These are phyloP conservation scores for Botryotinia convoluta DNA, from an alignment of 2,329 filamentous ascomycete species.

Conservation along the genomic window DNA sequence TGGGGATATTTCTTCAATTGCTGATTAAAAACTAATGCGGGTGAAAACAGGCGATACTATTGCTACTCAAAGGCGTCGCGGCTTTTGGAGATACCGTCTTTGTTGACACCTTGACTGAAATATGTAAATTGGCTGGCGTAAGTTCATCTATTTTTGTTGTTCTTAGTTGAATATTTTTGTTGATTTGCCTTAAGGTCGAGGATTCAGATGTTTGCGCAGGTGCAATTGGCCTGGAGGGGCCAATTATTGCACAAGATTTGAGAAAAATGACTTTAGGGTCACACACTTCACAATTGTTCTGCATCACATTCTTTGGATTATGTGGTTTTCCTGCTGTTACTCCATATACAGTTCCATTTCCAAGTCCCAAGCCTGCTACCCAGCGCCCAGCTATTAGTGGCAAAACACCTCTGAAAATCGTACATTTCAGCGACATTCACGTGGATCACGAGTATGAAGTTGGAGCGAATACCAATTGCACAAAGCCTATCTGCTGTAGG, in stretches of 20 bases:
- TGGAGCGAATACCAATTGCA: slow-evolving; percentile 43
- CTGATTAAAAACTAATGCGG: not conserved
- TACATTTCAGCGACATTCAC: slow-evolving; percentile 46
- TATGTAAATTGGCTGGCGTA: slow-evolving; percentile 36
- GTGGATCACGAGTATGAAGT: slow-evolving; percentile 43
- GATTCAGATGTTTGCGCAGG: slow-evolving; percentile 44
- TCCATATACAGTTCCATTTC: slow-evolving; percentile 39
- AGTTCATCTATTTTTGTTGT: slow-evolving; percentile 23
- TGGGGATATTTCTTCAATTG: not conserved
- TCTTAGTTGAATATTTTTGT: not conserved
- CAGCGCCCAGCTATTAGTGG: slow-evolving; percentile 40
- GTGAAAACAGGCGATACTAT: slow-evolving; percentile 36
- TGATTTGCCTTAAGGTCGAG: slow-evolving; percentile 1
- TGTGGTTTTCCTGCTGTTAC: slow-evolving; percentile 39
- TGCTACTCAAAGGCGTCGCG: slow-evolving; percentile 46
- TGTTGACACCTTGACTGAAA: slow-evolving; percentile 39
- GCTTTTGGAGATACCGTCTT: slow-evolving; percentile 45
- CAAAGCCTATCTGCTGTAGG: slow-evolving; percentile 45
- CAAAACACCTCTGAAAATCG: slow-evolving; percentile 41
- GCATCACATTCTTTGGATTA: slow-evolving; percentile 50
- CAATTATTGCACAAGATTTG: slow-evolving; percentile 51
- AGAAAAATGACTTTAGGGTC: slow-evolving; percentile 49
- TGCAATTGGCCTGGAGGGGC: slow-evolving; percentile 50
- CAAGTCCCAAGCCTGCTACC: slow-evolving; percentile 38
- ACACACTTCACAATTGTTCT: slow-evolving; percentile 51